A percentile compares a stretch with the other conserved stretches of the same genome.
Evolutionary conservation across 192 early-diverging fungal species (phyloP).

Genomic region (Radiomyces spectabilis): DNA sequence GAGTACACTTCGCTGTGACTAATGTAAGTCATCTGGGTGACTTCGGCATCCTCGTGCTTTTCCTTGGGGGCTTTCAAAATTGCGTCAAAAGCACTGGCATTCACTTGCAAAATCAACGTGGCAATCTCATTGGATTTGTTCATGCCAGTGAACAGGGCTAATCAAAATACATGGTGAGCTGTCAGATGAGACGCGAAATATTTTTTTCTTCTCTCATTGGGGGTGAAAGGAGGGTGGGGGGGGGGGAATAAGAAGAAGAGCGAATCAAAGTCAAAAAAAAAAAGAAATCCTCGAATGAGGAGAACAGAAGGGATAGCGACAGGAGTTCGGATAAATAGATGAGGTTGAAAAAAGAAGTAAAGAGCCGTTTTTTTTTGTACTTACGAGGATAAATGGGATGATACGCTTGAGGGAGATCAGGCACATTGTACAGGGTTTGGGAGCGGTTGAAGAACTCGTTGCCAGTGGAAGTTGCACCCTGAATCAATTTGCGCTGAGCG

Average conservation of each 20-base stretch:
- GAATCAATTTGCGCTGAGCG: conserved; percentile 11
- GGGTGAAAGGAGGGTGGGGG: no score
- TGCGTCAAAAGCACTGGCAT: conserved; percentile 16
- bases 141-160: conserved; percentile 13
- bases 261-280: no score
- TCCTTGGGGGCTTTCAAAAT: conserved; percentile 17
- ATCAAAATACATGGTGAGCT: not conserved
- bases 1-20: conserved; percentile 27
- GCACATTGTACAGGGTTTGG: conserved; percentile 23
- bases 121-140: conserved; percentile 35
- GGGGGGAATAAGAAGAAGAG: no score
- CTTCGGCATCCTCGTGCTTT: conserved; percentile 18
- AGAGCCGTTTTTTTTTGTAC: no score
- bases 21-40: conserved; percentile 29
- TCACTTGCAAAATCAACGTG: conserved; percentile 34
- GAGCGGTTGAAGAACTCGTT: conserved; percentile 45
- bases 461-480: conserved; percentile 20
- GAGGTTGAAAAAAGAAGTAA: no score
- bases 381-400: conserved; percentile 36
- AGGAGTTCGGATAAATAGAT: not conserved
- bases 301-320: no score
- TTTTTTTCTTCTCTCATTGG: no score
- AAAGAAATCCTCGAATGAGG: not conserved
- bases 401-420: conserved; percentile 37
- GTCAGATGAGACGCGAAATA: not conserved